Evolutionary conservation across 768 basidiomycete species (phyloP), one percentile per base, ranked within the genome.

Genomic region (Boletus insuetus): DNA sequence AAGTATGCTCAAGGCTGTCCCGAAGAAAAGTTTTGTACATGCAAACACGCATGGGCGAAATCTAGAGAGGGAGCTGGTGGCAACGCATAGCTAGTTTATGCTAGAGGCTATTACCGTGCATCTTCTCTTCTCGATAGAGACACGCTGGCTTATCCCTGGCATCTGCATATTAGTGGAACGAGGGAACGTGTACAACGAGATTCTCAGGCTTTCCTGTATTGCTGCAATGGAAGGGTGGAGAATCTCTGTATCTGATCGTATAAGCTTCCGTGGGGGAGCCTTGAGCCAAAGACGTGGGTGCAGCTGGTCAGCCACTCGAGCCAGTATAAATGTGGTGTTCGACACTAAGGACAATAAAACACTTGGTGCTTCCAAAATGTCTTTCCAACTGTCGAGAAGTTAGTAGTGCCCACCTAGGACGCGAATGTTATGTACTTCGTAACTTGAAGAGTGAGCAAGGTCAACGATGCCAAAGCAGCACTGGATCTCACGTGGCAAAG

Each of bases 401-500:
- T 9, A 16, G 6, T 16, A n/a, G 20, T 16, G n/a, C 31, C 22
- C 24, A 5, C 40, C 24, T 20, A 34, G 22, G 20, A 40, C 40
- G 20, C 17, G 17, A 14, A 35, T 14, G 34, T 29, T 29, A 8
- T 29, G 24, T 4, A 4, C 24, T n/a, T n/a, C n/a, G n/a, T n/a
- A 24, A 35, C 14, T 14, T 35, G 34, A 35, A 13, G 29, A 29
- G 8, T 29, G 2, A 29, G 29, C 9, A 9, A 29, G 29, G 29
- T 0, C 29, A 8, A 29, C 9, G 26, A 29, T 29, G 26, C 55
- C 53, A 57, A 55, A 48, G 58, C 49, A 48, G 58, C 49, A 55
- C 41, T 43, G 58, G 52, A 43, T 48, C 62, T 65, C 68, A 71
- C 68, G 68, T 69, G 69, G 69, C 53, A 31, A 34, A 57, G 62